phyloP scores from a whole-genome alignment of 345 rosid genomes.

The Salix udensis region DNA sequence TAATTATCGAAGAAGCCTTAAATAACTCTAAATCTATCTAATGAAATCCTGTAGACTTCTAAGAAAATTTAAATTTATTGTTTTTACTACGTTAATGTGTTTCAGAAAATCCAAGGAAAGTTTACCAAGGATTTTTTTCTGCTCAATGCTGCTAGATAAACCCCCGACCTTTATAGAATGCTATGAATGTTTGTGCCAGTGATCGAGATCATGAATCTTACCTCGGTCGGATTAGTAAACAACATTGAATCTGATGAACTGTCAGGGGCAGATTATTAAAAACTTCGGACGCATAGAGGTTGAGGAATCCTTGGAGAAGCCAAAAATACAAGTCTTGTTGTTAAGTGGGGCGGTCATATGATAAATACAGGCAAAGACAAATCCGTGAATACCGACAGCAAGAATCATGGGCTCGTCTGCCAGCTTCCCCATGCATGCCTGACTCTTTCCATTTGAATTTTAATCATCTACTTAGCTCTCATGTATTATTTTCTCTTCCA shows the following conservation, averaged over 20 bases:
- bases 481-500: neutral
- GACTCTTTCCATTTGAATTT: neutral
- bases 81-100: no score
- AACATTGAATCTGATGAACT: neutral
- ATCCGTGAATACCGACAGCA: conserved; percentile 43
- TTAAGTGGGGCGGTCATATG: conserved; percentile 28
- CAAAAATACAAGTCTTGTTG: conserved; percentile 19
- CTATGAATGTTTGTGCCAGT: neutral
- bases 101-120: no score
- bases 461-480: conserved; percentile 1
- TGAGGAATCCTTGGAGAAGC: neutral
- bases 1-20: no score
- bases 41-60: no score
- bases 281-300: neutral
- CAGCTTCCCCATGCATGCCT: conserved; percentile 17
- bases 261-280: neutral
- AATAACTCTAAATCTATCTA: no score
- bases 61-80: no score
- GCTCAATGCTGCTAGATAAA: neutral
- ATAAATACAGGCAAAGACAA: conserved; percentile 23
- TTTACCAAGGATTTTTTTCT: neutral
- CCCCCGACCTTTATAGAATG: neutral
- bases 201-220: neutral
- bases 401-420: conserved; percentile 33
- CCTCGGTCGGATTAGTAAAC: neutral